These are phyloP conservation scores for Rhynchospora tenuis DNA, from an alignment of 176 grass and related monocot genomes.

Conservation along the genomic window DNA sequence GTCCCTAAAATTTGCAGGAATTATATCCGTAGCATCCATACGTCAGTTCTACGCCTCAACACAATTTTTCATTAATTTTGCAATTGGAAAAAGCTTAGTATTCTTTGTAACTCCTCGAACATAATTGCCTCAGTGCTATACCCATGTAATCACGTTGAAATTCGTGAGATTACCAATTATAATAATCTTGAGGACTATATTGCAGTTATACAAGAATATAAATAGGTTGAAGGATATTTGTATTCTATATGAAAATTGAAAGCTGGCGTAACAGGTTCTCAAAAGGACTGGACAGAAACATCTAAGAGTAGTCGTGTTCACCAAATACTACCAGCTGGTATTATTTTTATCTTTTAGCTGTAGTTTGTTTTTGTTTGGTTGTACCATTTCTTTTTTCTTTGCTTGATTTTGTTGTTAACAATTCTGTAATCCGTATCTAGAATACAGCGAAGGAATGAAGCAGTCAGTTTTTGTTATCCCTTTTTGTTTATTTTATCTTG, in stretches of 20 bases:
- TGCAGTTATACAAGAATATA: neutral
- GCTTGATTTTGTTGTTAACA: neutral
- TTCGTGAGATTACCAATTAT: neutral
- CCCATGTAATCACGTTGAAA: neutral
- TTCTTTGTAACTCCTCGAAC: neutral
- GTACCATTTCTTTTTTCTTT: neutral
- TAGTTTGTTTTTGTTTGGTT: neutral
- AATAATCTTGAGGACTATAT: neutral
- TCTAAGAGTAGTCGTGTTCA: constrained; percentile 11
- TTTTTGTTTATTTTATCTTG: neutral
- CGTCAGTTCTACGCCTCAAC: neutral
- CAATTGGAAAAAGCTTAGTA: neutral
- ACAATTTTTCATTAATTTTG: neutral
- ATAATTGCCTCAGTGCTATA: no score
- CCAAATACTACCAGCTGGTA: constrained; percentile 18
- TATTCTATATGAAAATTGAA: neutral
- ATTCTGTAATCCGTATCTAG: neutral
- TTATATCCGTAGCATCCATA: neutral
- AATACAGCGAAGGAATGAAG: neutral
- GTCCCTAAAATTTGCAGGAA: neutral
- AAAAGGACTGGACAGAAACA: neutral
- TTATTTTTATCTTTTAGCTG: neutral
- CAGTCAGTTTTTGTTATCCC: neutral
- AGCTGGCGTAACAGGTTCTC: neutral
- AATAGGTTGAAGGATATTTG: neutral